Conservation (phyloP, 352 stramenopile genomes). For the Thraustotheca clavata region DNA sequence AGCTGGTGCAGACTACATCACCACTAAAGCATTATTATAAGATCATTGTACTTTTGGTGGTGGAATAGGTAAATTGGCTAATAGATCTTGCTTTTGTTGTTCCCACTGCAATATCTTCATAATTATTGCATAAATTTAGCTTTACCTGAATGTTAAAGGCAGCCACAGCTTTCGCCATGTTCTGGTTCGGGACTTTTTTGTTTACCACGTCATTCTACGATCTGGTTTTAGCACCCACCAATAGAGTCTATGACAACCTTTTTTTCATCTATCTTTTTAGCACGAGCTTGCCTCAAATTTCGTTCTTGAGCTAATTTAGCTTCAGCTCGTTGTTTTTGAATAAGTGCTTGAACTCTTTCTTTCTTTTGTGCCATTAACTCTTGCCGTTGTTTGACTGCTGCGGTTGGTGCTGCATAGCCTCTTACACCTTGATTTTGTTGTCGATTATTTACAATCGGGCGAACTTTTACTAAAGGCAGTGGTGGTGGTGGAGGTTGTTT, state of each 20-base stretch:
- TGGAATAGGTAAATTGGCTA: neutral
- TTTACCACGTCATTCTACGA: neutral
- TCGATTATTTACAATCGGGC: neutral
- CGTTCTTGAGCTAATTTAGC: neutral
- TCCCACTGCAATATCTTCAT: too few species aligned
- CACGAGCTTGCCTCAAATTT: neutral
- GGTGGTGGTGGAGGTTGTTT: conserved; percentile 20
- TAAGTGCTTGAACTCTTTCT: conserved; percentile 23
- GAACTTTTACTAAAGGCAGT: neutral
- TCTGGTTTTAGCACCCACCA: neutral
- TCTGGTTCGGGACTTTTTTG: neutral
- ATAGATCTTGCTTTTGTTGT: neutral
- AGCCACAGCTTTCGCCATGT: conserved; percentile 33
- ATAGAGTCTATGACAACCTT: neutral
- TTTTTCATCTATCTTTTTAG: conserved; percentile 2
- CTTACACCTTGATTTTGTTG: neutral
- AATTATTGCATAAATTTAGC: too few species aligned
- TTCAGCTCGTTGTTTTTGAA: conserved; percentile 19
- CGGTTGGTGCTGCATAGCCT: conserved; percentile 11
- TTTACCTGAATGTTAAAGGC: conserved; percentile 48
- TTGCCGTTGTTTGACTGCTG: conserved; percentile 20
- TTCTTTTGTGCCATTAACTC: conserved; percentile 25
- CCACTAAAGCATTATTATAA: neutral
- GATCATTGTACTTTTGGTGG: conserved; percentile 8
- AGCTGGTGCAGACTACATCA: conserved; percentile 4